Conservation (phyloP, 2,329 filamentous ascomycete species). For the Hymenoscyphus fraxineus region DNA sequence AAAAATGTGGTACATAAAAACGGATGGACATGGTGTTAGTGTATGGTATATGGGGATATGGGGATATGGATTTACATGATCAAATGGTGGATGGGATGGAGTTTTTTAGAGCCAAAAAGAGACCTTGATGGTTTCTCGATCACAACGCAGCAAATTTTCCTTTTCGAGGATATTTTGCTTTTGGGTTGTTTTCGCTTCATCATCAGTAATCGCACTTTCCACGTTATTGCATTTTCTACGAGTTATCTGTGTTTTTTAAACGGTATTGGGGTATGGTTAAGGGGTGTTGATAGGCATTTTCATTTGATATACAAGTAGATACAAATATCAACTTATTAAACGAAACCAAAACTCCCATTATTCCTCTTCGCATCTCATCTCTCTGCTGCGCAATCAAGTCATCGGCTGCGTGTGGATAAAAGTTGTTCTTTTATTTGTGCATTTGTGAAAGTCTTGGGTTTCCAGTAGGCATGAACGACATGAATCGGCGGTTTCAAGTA, state of each 20-base stretch:
- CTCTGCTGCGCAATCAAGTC: too few relatives aligned
- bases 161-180: not conserved
- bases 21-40: not conserved
- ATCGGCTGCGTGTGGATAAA: too few relatives aligned
- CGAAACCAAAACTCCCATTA: too few relatives aligned
- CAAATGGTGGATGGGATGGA: not conserved
- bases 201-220: not conserved
- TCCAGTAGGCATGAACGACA: not conserved
- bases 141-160: not conserved
- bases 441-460: not conserved
- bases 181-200: not conserved
- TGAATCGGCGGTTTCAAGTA: not conserved
- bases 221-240: not conserved
- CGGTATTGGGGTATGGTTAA: not conserved
- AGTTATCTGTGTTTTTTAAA: not conserved
- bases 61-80: not conserved
- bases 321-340: too few relatives aligned
- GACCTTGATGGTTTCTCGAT: conserved; percentile 9
- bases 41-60: not conserved
- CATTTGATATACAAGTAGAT: too few relatives aligned
- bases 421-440: not conserved
- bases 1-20: not conserved
- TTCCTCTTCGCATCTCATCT: too few relatives aligned
- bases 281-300: not conserved
- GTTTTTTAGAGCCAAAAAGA: not conserved